Evolutionary conservation across 257 asterid species (phyloP), one percentile per base, ranked within the genome.

Genomic region (Buddleja alternifolia): DNA sequence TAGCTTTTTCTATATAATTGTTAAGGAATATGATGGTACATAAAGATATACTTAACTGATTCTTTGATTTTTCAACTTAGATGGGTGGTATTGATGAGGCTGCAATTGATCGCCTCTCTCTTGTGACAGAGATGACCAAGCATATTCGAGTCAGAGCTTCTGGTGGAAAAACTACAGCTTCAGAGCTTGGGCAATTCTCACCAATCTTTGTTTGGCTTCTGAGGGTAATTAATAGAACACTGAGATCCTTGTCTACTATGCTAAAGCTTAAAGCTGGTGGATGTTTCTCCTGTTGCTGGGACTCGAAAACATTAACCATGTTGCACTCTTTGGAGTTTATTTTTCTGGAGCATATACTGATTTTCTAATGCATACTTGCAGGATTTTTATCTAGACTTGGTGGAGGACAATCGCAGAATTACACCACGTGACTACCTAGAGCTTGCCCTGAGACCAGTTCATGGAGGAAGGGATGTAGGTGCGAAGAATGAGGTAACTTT

Each of bases 1-100:
- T 36, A 37, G 39, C 25, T 8, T 62, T 10, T 20, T 44, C 14
- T 16, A 8, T 65, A 34, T 37, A 16, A 20, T 57, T 64, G 15
- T 58, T 25, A 42, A 36, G 54, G 45, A 20, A 39, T 42, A 44
- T 69, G n/a, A 42, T 66, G 34, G 15, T 77, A 15, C 32, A 32
- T 59, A 15, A 46, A 23, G 10, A 34, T 48, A 47, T 61, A 25
- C 21, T 56, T 70, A 23, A 67, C 75, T 25, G 51, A 20, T 44
- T 55, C 23, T 16, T 17, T 46, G 60, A 55, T 74, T 72, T 48
- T 66, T 66, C 52, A 34, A 75, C 77, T 65, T 79, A 94, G 99
- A 94, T 94, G 99, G 99, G 99, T 71, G 99, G 97, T 53, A 94
- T 94, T 75, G 99, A 94, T 79, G 99, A 94, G 87, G 97, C 95